A percentile compares a stretch with the other conserved stretches of the same genome.
phyloP scores from a whole-genome alignment of 129 eudicot genomes.

The Centaurea solstitialis region DNA sequence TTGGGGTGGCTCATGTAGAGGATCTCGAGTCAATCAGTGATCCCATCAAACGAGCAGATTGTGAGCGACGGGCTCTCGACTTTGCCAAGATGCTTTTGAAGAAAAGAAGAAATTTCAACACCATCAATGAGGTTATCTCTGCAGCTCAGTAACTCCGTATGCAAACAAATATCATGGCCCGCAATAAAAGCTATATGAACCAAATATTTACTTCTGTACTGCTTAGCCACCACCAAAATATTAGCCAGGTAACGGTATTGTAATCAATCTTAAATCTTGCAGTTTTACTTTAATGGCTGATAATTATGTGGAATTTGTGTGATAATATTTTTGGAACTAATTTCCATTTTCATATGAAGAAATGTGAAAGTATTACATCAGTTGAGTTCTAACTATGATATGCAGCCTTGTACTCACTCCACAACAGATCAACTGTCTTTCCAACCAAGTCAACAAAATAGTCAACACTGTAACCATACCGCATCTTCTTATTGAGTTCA shows the following conservation, averaged over 20 bases:
- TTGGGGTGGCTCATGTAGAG: slow-evolving; percentile 97
- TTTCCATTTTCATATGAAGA: background rate
- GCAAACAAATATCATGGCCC: slow-evolving; percentile 12
- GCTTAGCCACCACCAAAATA: background rate
- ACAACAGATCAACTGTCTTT: slow-evolving; percentile 37
- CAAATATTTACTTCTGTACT: slow-evolving; percentile 20
- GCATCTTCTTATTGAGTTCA: slow-evolving; percentile 42
- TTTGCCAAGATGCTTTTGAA: slow-evolving; percentile 75
- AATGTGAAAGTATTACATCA: too few species aligned
- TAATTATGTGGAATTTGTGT: background rate
- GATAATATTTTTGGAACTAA: slow-evolving; percentile 30
- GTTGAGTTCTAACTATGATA: slow-evolving; percentile 10
- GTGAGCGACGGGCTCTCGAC: slow-evolving; percentile 84
- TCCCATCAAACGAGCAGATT: slow-evolving; percentile 60
- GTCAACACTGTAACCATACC: slow-evolving; percentile 24
- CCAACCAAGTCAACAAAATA: slow-evolving; percentile 43
- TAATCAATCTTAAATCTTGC: slow-evolving; percentile 13
- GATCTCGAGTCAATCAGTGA: slow-evolving; percentile 85
- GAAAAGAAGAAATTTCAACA: slow-evolving; percentile 55
- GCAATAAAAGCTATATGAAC: slow-evolving; percentile 18
- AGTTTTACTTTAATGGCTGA: background rate
- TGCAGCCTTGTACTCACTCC: slow-evolving; percentile 43
- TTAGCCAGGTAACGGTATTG: slow-evolving; percentile 12
- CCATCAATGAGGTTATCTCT: slow-evolving; percentile 66
- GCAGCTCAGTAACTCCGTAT: slow-evolving; percentile 35